Evolutionary conservation across 306 rosid species (phyloP), one percentile per base, ranked within the genome.

Genomic region (Acacia confusa): DNA sequence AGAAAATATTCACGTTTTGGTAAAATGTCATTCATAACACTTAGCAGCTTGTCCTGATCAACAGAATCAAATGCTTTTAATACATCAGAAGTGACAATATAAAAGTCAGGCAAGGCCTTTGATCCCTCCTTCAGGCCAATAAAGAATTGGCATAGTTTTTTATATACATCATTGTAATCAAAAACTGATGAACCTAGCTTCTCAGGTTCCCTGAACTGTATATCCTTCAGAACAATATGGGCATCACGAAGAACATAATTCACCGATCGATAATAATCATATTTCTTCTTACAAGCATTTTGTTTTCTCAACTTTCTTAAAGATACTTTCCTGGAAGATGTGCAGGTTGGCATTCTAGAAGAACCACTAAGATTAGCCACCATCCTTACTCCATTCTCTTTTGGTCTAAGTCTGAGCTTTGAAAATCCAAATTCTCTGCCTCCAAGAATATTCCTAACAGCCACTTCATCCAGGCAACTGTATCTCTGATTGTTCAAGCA

Each of bases 151-250:
- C 94, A 86, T 27, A 95, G 77, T 77, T 85, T 93, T 84, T 61
- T 84, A 67, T 95, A 95, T 71, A 90, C 88, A 82, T 89, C 97
- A 87, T 91, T 91, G 86, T 95, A 95, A 77, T 95, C 92, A 84
- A 95, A 95, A 75, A 95, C 95, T 4, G 99, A 95, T 58, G 99
- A 89, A 73, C 99, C 99, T 77, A 95, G 81, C 64, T 85, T 88
- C 84, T 86, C 86, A 30, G 95, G 91, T 76, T 89, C 92, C 85
- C 87, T 81, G 71, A 83, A 75, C 83, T 78, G 87, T 66, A 93
- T 85, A 41, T 87, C 90, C 87, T 88, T 95, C 4, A 95, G 78
- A 81, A 95, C 87, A 79, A 83, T 79, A 79, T 91, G 92, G 16
- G 92, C 84, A 81, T 91, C 92, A 58, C 91, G 83, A 74, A 95